Evolutionary conservation across 257 asterid genomes (phyloP).

Genomic region (Pogostemon cablin): DNA sequence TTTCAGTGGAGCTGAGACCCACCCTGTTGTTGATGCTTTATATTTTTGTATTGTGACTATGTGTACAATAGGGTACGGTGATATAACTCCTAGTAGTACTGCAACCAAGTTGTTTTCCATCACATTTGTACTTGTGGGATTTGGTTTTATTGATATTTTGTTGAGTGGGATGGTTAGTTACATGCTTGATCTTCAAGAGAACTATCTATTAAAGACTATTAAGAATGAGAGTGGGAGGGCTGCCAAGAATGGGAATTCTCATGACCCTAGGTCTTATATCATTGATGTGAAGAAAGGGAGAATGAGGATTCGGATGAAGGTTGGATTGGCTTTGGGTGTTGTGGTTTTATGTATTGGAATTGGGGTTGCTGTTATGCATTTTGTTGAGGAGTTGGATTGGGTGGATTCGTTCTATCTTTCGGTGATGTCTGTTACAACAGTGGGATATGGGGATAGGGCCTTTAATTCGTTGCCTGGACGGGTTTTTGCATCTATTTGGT

Average conservation of each 20-base stretch:
- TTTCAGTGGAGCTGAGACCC: constrained; percentile 69
- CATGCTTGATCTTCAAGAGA: constrained; percentile 96
- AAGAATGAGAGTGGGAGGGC: constrained; percentile 38
- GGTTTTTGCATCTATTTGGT: constrained; percentile 89
- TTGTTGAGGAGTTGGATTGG: constrained; percentile 73
- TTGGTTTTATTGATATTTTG: constrained; percentile 87
- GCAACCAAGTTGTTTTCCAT: constrained; percentile 78
- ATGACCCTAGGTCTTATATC: constrained; percentile 65
- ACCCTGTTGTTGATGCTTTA: constrained; percentile 89
- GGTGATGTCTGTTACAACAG: constrained; percentile 96
- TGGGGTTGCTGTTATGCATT: constrained; percentile 80
- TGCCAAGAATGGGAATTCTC: constrained; percentile 33
- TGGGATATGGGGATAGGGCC: constrained; percentile 95
- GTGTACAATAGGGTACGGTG: constrained; percentile 99
- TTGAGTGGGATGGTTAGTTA: constrained; percentile 87
- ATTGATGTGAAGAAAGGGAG: constrained; percentile 96
- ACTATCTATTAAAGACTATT: constrained; percentile 66
- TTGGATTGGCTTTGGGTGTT: constrained; percentile 82
- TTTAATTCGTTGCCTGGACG: constrained; percentile 77
- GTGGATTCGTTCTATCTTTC: constrained; percentile 85
- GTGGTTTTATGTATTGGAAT: constrained; percentile 86
- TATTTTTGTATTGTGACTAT: constrained; percentile 94
- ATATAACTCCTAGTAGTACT: constrained; percentile 75
- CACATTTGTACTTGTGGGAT: constrained; percentile 87
- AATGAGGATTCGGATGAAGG: constrained; percentile 96